Evolutionary conservation across 169 alveolate species (phyloP), one percentile per base, ranked within the genome.

Genomic region (Theileria orientalis): DNA sequence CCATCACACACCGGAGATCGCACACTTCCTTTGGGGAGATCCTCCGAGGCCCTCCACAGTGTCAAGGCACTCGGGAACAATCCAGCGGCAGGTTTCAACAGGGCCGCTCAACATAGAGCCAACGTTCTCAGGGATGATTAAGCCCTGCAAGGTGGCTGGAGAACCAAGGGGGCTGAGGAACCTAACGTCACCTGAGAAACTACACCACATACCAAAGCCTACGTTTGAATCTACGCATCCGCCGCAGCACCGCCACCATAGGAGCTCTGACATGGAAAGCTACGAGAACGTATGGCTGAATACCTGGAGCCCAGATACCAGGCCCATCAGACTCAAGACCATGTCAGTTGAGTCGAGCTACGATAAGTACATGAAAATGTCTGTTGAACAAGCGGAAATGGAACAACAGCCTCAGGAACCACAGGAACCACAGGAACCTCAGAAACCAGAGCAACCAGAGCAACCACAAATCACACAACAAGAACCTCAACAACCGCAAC

Each of bases 61-160:
- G n/a, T n/a, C n/a, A n/a, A n/a, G n/a, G n/a, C 44, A 37, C 9
- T 37, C 44, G 9, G 44, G 9, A 37, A 37, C 16, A 37, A 9
- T 37, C 9, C 44, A 23, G 66, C 14, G 16, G 37, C 66, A 56
- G 33, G 21, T 25, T 21, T 56, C 66, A 6, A 56, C 66, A 29
- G 66, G 66, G 2, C 66, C 66, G 14, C 66, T 56, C 5, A n/a
- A 25, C 7, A 56, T 56, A 29, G 66, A 56, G 19, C 66, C 66
- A 14, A 56, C 66, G 21, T 56, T 56, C 42, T 40, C 66, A n/a
- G 16, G 46, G 0, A 5, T 56, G 14, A 16, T 32, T 56, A 56
- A 32, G 42, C 25, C 41, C 5, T 29, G 66, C 37, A 37, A 7
- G 14, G 42, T 9, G n/a, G 14, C 66, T 29, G 44, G n/a, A n/a